Base-by-base conservation (phyloP, 2,329 filamentous ascomycete genomes). In the Ophiocordyceps robertsii region DNA sequence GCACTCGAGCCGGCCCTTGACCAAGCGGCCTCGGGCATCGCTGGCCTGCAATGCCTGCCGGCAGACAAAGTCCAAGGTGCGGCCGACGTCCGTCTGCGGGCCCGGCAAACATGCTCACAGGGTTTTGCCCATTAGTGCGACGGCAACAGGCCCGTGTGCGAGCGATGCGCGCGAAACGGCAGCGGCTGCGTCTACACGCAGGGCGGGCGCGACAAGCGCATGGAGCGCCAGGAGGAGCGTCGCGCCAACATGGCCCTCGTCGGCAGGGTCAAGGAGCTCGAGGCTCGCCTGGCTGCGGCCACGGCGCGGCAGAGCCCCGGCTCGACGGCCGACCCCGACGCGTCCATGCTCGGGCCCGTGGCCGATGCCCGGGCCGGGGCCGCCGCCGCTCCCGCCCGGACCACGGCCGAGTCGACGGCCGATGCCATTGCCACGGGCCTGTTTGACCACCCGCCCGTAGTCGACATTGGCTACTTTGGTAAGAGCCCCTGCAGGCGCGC, bases 381-480 rank as follows among this genome's bases (percentile, higher is more conserved):
- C 6, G 38, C 46, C 21, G 41, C 19, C 19, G 19, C 19, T 3
- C 37, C 46, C 21, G 41, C 40, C 14, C 43, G 41, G 17, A 48
- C 48, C 19, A 19, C 19, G 10, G 39, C 49, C 6, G 53, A 53
- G n/a, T 51, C 53, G 4, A 47, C 46, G 6, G 48, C 53, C 6
- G 56, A 59, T 40, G 51, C 51, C 9, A 44, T 56, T 5, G 56
- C 56, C 8, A 54, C 56, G 3, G 50, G 50, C 0, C 47, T 51
- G 2, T 58, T 59, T 42, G 56, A 59, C 40, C 52, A 55, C 13
- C 43, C 46, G 17, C 49, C 55, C 2, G 44, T 41, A 11, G 46
- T 44, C 1, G 52, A 56, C 29, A 57, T 56, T 44, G 51, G 51
- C 42, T 54, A 54, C 29, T 55, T 55, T 43, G 53, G 53, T 53